These are phyloP conservation scores for Penicillium sp. DNA, from an alignment of 2,329 filamentous ascomycete genomes.

Conservation along the genomic window DNA sequence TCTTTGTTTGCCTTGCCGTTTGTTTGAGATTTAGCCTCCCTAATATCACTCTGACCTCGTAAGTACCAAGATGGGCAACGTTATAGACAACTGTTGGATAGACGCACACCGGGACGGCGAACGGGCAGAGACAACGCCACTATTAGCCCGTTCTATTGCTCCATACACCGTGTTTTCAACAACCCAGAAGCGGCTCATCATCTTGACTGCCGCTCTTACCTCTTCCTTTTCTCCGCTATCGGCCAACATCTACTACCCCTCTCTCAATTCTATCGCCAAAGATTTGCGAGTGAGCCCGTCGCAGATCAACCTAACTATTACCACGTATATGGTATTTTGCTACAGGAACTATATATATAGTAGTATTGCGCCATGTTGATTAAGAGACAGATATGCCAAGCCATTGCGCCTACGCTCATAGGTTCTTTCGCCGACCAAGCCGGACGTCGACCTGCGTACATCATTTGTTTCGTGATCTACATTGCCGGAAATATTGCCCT, in stretches of 20 bases:
- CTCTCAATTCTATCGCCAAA: conserved; percentile 30
- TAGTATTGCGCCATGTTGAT: not conserved
- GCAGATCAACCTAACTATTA: conserved; percentile 30
- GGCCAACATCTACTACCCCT: conserved; percentile 38
- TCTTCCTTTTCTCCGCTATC: conserved; percentile 43
- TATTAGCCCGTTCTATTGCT: conserved; percentile 5
- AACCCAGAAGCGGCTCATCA: conserved; percentile 34
- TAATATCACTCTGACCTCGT: not conserved
- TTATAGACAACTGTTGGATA: not conserved
- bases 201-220: conserved; percentile 37
- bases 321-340: conserved; percentile 31
- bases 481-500: conserved; percentile 42
- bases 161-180: conserved; percentile 33
- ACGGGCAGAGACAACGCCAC: conserved; percentile 14
- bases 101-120: not conserved
- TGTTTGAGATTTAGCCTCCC: too few relatives aligned
- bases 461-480: conserved; percentile 44
- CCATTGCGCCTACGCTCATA: conserved; percentile 47
- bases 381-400: conserved; percentile 44
- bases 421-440: conserved; percentile 47
- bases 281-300: conserved; percentile 22
- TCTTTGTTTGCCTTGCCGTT: not conserved
- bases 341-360: not conserved
- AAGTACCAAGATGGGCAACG: not conserved
- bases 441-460: conserved; percentile 48